phyloP scores from a whole-genome alignment of 2,329 filamentous ascomycete genomes.

The Colletotrichum camelliae region DNA sequence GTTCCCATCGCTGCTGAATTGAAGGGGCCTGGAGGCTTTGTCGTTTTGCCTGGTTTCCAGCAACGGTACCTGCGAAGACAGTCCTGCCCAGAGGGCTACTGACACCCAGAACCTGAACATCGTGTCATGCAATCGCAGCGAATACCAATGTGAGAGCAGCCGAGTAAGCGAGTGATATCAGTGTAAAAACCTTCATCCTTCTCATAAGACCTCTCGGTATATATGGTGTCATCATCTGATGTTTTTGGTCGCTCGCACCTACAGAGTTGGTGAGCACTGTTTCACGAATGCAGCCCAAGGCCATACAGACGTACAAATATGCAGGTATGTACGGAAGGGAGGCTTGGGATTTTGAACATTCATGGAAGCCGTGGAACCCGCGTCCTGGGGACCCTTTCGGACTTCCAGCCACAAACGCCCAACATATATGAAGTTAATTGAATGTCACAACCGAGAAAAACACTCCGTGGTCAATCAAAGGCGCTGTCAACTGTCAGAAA shows the following conservation, averaged over 20 bases:
- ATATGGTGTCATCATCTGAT: constrained; percentile 8
- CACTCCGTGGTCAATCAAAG: neutral
- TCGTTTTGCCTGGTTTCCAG: neutral
- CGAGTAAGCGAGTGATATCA: neutral
- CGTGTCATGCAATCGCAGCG: neutral
- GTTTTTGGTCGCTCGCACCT: neutral
- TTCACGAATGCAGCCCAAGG: neutral
- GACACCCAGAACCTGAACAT: neutral
- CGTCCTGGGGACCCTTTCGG: neutral
- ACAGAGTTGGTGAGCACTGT: neutral
- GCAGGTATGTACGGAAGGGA: neutral
- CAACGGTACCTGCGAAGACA: neutral
- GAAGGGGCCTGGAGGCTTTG: constrained; percentile 25
- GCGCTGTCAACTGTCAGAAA: neutral
- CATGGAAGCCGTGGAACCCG: neutral
- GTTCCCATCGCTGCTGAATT: constrained; percentile 47
- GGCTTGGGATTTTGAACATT: neutral
- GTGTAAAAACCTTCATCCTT: neutral
- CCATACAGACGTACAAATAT: neutral
- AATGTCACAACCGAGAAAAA: neutral
- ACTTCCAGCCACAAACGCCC: neutral
- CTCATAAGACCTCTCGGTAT: neutral
- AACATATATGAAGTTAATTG: neutral
- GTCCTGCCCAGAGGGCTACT: neutral
- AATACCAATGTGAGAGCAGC: neutral